Conservation (phyloP, 257 asterid species). For the Salvia miltiorrhiza region DNA sequence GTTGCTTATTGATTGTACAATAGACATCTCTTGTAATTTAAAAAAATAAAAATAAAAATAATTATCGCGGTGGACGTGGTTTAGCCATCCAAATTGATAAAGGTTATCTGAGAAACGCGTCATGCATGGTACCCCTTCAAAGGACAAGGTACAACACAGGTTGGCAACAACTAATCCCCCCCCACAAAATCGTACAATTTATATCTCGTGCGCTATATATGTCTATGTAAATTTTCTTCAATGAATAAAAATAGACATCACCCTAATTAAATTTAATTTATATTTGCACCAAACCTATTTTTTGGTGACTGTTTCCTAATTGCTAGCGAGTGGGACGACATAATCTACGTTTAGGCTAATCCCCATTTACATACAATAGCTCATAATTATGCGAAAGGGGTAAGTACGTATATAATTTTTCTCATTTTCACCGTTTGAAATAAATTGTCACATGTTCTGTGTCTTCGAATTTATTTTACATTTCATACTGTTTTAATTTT, state of each 20-base stretch:
- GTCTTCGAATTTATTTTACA: too few species aligned
- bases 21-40: too few species aligned
- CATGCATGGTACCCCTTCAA: slow-evolving; percentile 21
- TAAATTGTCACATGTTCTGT: too few species aligned
- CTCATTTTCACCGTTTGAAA: too few species aligned
- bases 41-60: not conserved
- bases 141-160: slow-evolving; percentile 31
- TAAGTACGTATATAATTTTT: too few species aligned
- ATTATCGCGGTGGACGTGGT: not conserved
- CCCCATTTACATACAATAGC: too few species aligned
- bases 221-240: not conserved
- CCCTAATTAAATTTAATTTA: not conserved
- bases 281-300: not conserved
- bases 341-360: too few species aligned
- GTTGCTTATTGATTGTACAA: too few species aligned
- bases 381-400: too few species aligned
- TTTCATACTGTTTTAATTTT: not conserved
- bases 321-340: not conserved
- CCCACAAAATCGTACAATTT: not conserved
- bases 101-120: slow-evolving; percentile 10
- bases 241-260: not conserved
- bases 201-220: not conserved
- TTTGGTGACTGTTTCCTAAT: not conserved
- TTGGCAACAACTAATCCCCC: slow-evolving; percentile 22
- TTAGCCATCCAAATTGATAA: slow-evolving; percentile 5